These are phyloP conservation scores for Flaveria ramosissima DNA, from an alignment of 129 eudicot genomes.

Conservation along the genomic window DNA sequence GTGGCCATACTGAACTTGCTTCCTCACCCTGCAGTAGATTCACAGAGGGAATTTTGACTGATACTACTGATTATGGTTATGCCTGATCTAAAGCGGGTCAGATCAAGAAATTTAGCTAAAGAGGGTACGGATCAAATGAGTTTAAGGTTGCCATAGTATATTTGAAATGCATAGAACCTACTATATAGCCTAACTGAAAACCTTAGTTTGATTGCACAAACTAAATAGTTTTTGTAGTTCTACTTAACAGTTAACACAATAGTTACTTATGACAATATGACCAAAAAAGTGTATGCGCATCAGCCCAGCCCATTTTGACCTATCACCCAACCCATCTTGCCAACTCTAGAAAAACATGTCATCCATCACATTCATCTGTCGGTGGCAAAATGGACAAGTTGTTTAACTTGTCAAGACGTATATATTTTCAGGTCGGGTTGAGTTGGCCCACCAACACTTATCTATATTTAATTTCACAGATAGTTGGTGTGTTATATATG, in stretches of 20 bases:
- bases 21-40: conserved; percentile 62
- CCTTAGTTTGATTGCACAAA: neutral
- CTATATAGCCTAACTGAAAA: neutral
- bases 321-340: neutral
- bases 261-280: neutral
- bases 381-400: neutral
- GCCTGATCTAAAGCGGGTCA: neutral
- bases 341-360: neutral
- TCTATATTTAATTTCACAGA: neutral
- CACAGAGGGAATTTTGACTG: neutral
- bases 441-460: neutral
- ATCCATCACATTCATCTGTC: neutral
- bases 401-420: neutral
- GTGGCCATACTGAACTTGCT: conserved; percentile 75
- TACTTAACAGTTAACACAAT: neutral
- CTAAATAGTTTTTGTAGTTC: neutral
- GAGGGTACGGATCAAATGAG: neutral
- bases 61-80: neutral
- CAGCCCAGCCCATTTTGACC: conserved; percentile 2
- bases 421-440: neutral
- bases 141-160: neutral
- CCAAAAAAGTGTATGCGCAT: neutral
- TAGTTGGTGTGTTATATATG: neutral
- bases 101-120: neutral
- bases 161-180: neutral